Conservation (phyloP, 345 rosid genomes). For the Punica granatum region DNA sequence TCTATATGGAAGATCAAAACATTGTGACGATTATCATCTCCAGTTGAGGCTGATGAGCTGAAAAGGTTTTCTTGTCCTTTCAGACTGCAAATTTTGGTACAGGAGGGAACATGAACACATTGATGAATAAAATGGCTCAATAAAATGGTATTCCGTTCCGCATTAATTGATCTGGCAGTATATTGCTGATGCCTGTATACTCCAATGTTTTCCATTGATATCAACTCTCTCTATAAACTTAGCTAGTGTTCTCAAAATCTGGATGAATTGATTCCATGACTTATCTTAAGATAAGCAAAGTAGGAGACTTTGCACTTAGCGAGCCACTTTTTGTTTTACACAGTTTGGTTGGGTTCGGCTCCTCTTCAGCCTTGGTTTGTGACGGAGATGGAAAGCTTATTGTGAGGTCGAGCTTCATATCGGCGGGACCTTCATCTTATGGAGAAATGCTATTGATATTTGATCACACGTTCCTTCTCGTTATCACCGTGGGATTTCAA, state of each 20-base stretch:
- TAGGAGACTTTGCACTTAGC: constrained; percentile 13
- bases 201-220: neutral
- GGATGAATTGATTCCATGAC: neutral
- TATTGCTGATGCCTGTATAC: neutral
- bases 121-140: too few relatives aligned
- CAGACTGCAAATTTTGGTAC: neutral
- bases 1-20: neutral
- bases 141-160: neutral
- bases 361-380: constrained; percentile 7
- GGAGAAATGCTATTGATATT: constrained; percentile 13
- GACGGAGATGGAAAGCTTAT: constrained; percentile 14
- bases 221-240: neutral
- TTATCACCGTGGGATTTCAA: neutral
- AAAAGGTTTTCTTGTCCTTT: neutral
- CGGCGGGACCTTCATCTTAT: constrained; percentile 25
- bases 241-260: neutral
- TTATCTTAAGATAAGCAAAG: constrained; percentile 23
- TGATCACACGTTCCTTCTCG: constrained; percentile 12
- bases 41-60: neutral
- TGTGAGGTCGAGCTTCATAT: constrained; percentile 30
- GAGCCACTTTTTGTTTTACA: constrained; percentile 8
- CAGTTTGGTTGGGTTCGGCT: neutral
- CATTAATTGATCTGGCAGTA: neutral
- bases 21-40: neutral
- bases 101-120: neutral